Evolutionary conservation across 2,329 filamentous ascomycete species (phyloP), one percentile per base, ranked within the genome.

Genomic region (Phoma herbarum): DNA sequence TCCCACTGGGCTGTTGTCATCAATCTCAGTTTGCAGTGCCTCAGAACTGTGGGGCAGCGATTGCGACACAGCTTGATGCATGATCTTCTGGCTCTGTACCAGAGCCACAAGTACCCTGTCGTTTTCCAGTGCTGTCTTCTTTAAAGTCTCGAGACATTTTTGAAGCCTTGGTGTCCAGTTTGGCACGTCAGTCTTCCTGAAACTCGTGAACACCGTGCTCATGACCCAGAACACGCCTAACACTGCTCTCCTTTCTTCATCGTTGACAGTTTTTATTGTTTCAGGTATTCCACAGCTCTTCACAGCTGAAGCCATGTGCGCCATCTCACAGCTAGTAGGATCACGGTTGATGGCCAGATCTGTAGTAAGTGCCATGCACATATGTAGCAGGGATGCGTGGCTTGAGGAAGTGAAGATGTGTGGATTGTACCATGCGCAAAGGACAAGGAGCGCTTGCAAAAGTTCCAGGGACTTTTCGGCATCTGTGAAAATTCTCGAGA

Each of bases 241-340:
- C 7, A 55, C 48, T 20, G 57, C 60, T 12, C 60, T 46, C 18
- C 48, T 35, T 35, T 59, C 60, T 16, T 60, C 51, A n/a, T 62
- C 56, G 16, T 31, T 43, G 23, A 62, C 22, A 25, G n/a, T 33
- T 14, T 45, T 54, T 3, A 23, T 31, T n/a, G 52, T 49, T 12
- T 62, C 57, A 20, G 45, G 44, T 7, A 52, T 47, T 3, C 52
- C 60, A 25, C 52, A 51, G 3, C 52, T 50, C 12, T 52, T 43
- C 25, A 52, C 22, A 5, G 59, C 59, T 14, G 50, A 50, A n/a
- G 46, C 31, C 35, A 59, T 28, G 18, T 44, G 45, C 14, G 43
- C 31, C 33, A 56, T 52, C 18, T 61, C 59, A 22, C 55, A 61
- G 0, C 29, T 35, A 16, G 26, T 16, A 7, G 50, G 45, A n/a